Percentiles rank a stretch among this genome's conserved stretches.
phyloP scores from a whole-genome alignment of 2,329 filamentous ascomycete genomes.

The Nigrospora osmanthi region DNA sequence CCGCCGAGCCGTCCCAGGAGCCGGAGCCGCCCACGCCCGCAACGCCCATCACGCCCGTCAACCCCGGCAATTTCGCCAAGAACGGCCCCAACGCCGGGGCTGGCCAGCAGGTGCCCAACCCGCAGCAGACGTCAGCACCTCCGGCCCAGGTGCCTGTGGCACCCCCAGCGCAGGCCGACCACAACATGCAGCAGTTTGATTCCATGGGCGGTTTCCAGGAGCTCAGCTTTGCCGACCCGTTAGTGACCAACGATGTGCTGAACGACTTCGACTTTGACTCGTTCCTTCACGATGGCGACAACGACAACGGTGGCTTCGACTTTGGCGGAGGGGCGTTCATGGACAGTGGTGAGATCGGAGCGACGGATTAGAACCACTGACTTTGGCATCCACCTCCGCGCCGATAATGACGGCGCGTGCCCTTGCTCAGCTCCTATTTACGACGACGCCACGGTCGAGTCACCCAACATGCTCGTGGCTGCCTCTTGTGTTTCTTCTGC shows the following conservation, averaged over 20 bases:
- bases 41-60: constrained; percentile 56
- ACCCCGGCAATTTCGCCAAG: constrained; percentile 39
- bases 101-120: constrained; percentile 29
- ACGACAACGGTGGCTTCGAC: constrained; percentile 1
- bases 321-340: constrained; percentile 23
- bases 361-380: neutral
- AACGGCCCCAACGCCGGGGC: constrained; percentile 33
- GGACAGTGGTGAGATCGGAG: constrained; percentile 48
- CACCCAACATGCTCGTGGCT: no score
- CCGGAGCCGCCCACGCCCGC: constrained; percentile 52
- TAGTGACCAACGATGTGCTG: constrained; percentile 42
- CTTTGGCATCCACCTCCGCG: no score
- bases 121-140: constrained; percentile 35
- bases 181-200: constrained; percentile 34
- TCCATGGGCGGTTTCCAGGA: constrained; percentile 28
- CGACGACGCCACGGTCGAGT: no score
- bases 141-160: constrained; percentile 34
- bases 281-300: constrained; percentile 1
- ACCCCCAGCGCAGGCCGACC: constrained; percentile 37
- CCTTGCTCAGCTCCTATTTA: neutral
- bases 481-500: no score
- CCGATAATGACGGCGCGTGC: no score
- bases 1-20: constrained; percentile 46
- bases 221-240: constrained; percentile 27
- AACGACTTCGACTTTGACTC: constrained; percentile 4